These are phyloP conservation scores for Blepharisma japonicum DNA, from an alignment of 73 alveolate genomes.

Conservation along the genomic window DNA sequence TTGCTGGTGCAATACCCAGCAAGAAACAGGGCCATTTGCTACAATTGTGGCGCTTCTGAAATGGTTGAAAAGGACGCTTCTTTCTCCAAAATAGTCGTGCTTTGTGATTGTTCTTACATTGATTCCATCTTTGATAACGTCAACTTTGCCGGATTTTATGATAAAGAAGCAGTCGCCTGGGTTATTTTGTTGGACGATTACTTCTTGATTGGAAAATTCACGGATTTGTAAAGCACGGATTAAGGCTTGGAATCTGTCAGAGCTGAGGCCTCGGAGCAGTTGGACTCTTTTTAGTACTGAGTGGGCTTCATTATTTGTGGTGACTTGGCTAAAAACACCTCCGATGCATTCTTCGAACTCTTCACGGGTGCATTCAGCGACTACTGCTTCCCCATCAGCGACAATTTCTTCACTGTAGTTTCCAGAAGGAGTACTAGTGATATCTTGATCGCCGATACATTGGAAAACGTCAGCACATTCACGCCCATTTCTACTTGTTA, in stretches of 20 bases:
- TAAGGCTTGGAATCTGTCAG: not conserved
- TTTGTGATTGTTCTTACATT: slow-evolving; percentile 38
- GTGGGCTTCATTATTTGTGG: not conserved
- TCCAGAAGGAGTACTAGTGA: not conserved
- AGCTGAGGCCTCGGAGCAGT: not conserved
- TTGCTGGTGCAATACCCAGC: slow-evolving; percentile 43
- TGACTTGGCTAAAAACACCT: slow-evolving; percentile 5
- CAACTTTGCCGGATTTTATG: slow-evolving; percentile 48
- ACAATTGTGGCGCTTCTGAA: slow-evolving; percentile 60
- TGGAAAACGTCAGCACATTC: not conserved
- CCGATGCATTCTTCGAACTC: slow-evolving; percentile 21
- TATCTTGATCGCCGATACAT: slow-evolving; percentile 14
- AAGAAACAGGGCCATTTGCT: slow-evolving; percentile 52
- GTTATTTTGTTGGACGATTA: slow-evolving; percentile 50
- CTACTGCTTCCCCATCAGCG: not conserved
- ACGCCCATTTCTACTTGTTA: not conserved
- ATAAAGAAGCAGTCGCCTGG: slow-evolving; percentile 53
- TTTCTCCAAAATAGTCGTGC: slow-evolving; percentile 60
- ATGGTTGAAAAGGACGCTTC: slow-evolving; percentile 39
- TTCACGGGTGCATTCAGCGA: not conserved
- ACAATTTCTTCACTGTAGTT: not conserved
- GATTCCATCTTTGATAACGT: slow-evolving; percentile 40
- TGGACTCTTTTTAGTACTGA: not conserved
- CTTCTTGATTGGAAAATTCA: slow-evolving; percentile 33
- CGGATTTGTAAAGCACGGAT: not conserved